phyloP scores from a whole-genome alignment of 768 basidiomycete species.

The Dioszegia crocea region DNA sequence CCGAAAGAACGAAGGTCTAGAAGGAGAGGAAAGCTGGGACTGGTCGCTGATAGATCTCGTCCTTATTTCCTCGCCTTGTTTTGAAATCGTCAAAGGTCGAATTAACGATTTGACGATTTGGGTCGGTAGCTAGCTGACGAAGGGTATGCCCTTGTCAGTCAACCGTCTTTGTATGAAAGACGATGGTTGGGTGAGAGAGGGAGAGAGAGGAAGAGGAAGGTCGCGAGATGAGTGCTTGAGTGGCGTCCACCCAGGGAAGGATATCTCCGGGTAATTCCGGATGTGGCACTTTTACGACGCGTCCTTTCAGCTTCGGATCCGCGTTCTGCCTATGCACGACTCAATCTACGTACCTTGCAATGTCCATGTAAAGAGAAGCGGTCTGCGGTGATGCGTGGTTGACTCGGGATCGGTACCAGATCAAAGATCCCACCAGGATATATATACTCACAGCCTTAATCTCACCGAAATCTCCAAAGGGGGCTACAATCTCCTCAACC shows the following conservation, averaged over 20 bases:
- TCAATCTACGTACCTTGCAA: no score
- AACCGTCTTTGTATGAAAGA: neutral
- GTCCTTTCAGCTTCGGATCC: neutral
- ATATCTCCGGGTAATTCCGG: conserved; percentile 5
- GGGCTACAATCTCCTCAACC: no score
- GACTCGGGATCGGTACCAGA: no score
- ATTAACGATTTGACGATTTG: neutral
- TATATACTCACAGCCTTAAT: no score
- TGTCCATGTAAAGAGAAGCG: no score
- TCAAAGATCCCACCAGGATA: no score
- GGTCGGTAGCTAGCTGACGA: neutral
- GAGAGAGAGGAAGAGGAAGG: conserved; percentile 1
- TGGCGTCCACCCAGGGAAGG: conserved; percentile 1
- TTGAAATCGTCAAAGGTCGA: neutral
- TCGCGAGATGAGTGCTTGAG: neutral
- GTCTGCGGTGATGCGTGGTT: no score
- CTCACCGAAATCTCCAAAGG: no score
- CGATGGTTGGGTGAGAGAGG: neutral
- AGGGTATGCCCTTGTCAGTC: neutral
- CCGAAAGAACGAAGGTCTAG: neutral
- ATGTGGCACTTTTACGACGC: conserved; percentile 1
- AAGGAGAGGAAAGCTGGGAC: neutral
- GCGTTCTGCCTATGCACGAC: neutral
- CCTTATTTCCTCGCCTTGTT: neutral
- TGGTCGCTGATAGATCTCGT: neutral